Evolutionary conservation across 768 basidiomycete species (phyloP).

Genomic region (Xerocomus spinulosus): DNA sequence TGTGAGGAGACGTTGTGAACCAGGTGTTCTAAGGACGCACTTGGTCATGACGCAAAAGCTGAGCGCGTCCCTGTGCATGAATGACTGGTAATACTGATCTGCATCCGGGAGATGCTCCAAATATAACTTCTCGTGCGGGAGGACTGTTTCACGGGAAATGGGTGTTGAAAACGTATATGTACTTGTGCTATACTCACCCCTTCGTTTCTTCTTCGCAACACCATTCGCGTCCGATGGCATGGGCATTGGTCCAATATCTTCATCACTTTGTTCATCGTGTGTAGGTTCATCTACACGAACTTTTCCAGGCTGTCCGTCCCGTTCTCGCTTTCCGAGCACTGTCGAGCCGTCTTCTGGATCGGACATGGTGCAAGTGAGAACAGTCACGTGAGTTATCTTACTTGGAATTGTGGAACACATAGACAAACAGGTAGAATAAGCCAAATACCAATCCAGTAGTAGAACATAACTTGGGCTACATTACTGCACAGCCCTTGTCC

Average conservation of each 20-base stretch:
- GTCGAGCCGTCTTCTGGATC: constrained; percentile 46
- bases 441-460: not conserved
- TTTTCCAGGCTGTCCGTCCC: constrained; percentile 29
- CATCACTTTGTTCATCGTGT: constrained; percentile 52
- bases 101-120: constrained; percentile 88
- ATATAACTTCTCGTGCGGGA: constrained; percentile 90
- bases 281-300: constrained; percentile 17
- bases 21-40: constrained; percentile 39
- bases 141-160: constrained; percentile 48
- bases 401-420: not conserved
- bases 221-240: constrained; percentile 41
- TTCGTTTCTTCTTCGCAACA: constrained; percentile 70
- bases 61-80: constrained; percentile 94
- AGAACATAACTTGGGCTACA: constrained; percentile 37
- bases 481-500: constrained; percentile 51
- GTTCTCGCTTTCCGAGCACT: constrained; percentile 61
- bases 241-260: constrained; percentile 89
- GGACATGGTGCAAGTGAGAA: constrained; percentile 31
- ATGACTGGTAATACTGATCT: constrained; percentile 94
- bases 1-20: constrained; percentile 4
- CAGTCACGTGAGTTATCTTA: constrained; percentile 6
- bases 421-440: not conserved
- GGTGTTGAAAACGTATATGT: not conserved
- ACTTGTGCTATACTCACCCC: constrained; percentile 62
- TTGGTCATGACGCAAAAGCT: constrained; percentile 87